These are phyloP conservation scores for Metarhizium anisopliae DNA, from an alignment of 2,329 filamentous ascomycete species.

Conservation along the genomic window DNA sequence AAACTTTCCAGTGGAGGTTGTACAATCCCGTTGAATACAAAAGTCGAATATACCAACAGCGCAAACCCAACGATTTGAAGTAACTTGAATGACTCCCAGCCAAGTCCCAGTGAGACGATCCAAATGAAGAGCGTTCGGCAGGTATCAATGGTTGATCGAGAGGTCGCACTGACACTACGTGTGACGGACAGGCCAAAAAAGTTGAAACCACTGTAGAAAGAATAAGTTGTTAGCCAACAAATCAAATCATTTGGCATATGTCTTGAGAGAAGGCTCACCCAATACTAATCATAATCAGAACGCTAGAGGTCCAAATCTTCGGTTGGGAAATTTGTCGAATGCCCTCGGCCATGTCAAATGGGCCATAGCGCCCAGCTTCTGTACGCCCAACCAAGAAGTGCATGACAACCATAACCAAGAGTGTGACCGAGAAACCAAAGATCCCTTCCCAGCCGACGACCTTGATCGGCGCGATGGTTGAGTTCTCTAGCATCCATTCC, in stretches of 20 bases:
- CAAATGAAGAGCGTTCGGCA: slow-evolving; percentile 97
- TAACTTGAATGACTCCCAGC: slow-evolving; percentile 98
- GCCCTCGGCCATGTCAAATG: slow-evolving; percentile 85
- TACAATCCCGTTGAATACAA: slow-evolving; percentile 93
- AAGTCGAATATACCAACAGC: slow-evolving; percentile 90
- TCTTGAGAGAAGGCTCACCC: slow-evolving; percentile 46
- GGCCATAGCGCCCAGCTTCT: slow-evolving; percentile 63
- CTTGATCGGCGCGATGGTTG: slow-evolving; percentile 64
- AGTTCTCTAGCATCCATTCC: slow-evolving; percentile 74
- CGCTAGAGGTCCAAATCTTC: slow-evolving; percentile 63
- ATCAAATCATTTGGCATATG: background rate
- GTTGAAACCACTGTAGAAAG: slow-evolving; percentile 71
- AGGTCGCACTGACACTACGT: slow-evolving; percentile 79
- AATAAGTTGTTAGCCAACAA: slow-evolving; percentile 9
- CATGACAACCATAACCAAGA: slow-evolving; percentile 69
- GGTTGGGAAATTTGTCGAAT: slow-evolving; percentile 68
- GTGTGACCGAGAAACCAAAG: slow-evolving; percentile 77
- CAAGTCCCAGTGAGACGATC: slow-evolving; percentile 84
- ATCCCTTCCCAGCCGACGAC: slow-evolving; percentile 95
- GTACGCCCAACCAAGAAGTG: slow-evolving; percentile 72
- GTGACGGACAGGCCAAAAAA: slow-evolving; percentile 97
- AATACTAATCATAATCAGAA: slow-evolving; percentile 96
- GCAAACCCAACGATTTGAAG: slow-evolving; percentile 85
- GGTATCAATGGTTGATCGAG: slow-evolving; percentile 92
- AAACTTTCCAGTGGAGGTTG: slow-evolving; percentile 68